Evolutionary conservation across 129 eudicot species (phyloP), one percentile per base, ranked within the genome.

Genomic region (Heracleum sosnowskyi): DNA sequence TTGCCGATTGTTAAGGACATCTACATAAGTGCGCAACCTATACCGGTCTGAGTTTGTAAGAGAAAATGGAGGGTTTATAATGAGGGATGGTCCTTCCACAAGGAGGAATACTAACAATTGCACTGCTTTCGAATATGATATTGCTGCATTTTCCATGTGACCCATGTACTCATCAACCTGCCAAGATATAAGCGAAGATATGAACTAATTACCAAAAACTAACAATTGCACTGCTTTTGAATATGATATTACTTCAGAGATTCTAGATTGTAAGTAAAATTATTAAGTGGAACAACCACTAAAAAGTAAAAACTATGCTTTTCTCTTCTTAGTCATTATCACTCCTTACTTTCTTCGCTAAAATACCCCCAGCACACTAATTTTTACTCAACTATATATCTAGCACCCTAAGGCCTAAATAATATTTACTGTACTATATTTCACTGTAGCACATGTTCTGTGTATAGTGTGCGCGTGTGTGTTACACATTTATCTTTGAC

Each of bases 111-210:
- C 81, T 75, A 92, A 81, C 78, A 92, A 79, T 11, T 87, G 81
- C 28, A 90, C 93, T 51, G 96, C 97, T 82, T 88, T 95, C 20
- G 97, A 80, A 81, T 95, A 88, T 35, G 64, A 84, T 15, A 57
- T 79, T n/a, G 89, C 91, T 55, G 98, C 97, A 42, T 80, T 86
- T 76, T 87, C 97, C 36, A 76, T 76, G 63, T 82, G 79, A 2
- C 97, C 96, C 98, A 95, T 91, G 84, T 82, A 92, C 78, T 95
- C 98, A 41, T 95, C 96, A 44, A 95, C 98, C 98, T 95, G 91
- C 73, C 73, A 79, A 84, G 77, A 64, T 55, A 71, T 55, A 78
- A 26, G 35, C 40, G 29, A 51, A 16, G 64, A 44, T 71, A 26
- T 55, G 1, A 33, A 29, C 41, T 16, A 4, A 5, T 16, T 24